Percentiles rank a stretch among this genome's conserved stretches.
phyloP scores from a whole-genome alignment of 352 stramenopile species.

The Phytophthora tentaculata region DNA sequence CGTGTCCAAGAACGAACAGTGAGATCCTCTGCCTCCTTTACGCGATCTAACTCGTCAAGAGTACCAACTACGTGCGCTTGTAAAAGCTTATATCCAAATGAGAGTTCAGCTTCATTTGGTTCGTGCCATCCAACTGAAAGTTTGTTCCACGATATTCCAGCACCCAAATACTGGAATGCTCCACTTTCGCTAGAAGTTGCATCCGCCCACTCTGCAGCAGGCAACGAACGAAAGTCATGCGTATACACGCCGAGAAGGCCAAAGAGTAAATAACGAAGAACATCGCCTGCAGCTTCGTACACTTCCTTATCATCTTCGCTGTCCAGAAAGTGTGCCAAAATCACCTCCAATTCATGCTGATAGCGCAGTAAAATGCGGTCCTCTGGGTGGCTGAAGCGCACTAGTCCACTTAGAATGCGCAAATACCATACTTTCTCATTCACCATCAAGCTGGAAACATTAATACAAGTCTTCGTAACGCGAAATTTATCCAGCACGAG shows the following conservation, averaged over 20 bases:
- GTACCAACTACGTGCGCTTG: conserved; percentile 50
- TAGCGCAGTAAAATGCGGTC: conserved; percentile 44
- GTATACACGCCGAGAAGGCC: conserved; percentile 62
- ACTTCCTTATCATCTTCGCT: conserved; percentile 66
- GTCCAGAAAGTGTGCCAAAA: conserved; percentile 52
- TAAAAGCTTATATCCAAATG: conserved; percentile 61
- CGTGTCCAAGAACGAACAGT: conserved; percentile 57
- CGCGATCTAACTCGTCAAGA: conserved; percentile 35
- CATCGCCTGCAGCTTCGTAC: conserved; percentile 49
- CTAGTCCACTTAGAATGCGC: conserved; percentile 57
- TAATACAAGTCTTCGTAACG: conserved; percentile 38
- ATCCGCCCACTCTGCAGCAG: conserved; percentile 48
- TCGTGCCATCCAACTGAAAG: conserved; percentile 68
- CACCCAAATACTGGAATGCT: conserved; percentile 70
- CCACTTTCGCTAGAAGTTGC: conserved; percentile 46
- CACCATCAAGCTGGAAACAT: conserved; percentile 45
- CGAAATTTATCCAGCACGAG: conserved; percentile 59
- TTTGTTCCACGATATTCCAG: conserved; percentile 56
- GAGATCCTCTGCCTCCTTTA: conserved; percentile 35
- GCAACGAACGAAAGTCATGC: conserved; percentile 66
- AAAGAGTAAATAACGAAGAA: conserved; percentile 54
- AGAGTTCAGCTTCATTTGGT: conserved; percentile 57
- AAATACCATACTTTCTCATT: conserved; percentile 80
- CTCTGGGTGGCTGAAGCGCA: conserved; percentile 46
- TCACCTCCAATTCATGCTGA: conserved; percentile 42